Base-by-base conservation (phyloP, 176 grass and related monocot genomes). In the Oryza coarctata region DNA sequence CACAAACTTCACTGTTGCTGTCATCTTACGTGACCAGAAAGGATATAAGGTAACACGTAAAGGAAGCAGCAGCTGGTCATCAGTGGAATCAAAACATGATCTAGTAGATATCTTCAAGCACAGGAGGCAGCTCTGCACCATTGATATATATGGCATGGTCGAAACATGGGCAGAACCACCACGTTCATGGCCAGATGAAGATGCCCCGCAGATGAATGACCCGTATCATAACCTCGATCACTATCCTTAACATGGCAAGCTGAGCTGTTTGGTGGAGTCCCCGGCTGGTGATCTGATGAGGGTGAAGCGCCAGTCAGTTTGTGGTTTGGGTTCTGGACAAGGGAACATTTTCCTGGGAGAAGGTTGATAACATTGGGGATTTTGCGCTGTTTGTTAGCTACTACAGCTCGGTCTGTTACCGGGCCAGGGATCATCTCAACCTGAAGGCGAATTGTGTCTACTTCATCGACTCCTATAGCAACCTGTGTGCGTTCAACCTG, bases 381-480 rank as follows among this genome's bases (percentile, higher is more conserved):
- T 15, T 82, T 4, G 44, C 58, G 15, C 22, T 90, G 34, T 86
- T 90, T 39, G 67, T 82, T 5, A 82, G 83, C 74, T 38, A 86
- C 35, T 60, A 73, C 79, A 86, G 25, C 73, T 78, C 88, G 4
- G 52, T 86, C 68, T 82, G 79, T 78, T 90, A 74, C 28, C 79
- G 5, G 0, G 79, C 67, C 12, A 73, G 38, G 68, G 74, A 43
- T 49, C 88, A 86, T 34, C 67, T 30, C 44, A 82, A 68, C 67
- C 79, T 90, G n/a, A 89, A 86, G 65, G 45, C 79, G 3, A 89
- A 89, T 41, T 89, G 83, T 5, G 50, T 89, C 77, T 89, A 89
- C 83, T 89, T 89, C 65, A 65, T 89, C 15, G 87, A 89, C 57
- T 17, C 20, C 33, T 18, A 86, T 73, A 78, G 35, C 27, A 86